Conservation (phyloP, 2,329 filamentous ascomycete genomes). For the Fusarium drepaniforme region DNA sequence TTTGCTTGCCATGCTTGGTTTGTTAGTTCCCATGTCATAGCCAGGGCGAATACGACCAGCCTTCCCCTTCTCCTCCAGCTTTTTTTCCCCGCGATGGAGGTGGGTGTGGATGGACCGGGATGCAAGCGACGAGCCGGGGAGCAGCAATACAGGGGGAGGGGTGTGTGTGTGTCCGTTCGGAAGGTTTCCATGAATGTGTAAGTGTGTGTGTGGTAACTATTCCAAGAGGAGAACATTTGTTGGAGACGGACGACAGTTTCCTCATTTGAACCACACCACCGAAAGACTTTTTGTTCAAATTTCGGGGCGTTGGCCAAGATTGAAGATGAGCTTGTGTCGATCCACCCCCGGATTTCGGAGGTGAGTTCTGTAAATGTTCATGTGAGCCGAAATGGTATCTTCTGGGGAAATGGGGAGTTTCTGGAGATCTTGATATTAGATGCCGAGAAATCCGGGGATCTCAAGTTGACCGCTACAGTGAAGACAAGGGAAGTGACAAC, state of each 20-base stretch:
- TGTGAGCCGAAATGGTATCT: not conserved
- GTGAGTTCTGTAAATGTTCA: not conserved
- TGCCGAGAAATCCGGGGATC: constrained; percentile 8
- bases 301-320: not conserved
- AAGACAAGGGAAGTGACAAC: not conserved
- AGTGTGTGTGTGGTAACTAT: not conserved
- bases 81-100: constrained; percentile 3
- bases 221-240: not conserved
- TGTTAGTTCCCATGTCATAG: not conserved
- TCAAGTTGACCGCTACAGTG: not conserved
- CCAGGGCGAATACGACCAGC: constrained; percentile 26
- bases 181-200: not conserved
- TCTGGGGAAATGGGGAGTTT: constrained; percentile 1
- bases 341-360: constrained; percentile 25
- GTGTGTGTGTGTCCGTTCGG: not conserved
- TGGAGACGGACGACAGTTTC: constrained; percentile 30
- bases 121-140: constrained; percentile 39
- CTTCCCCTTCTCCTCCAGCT: constrained; percentile 11
- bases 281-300: constrained; percentile 18
- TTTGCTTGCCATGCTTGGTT: not conserved
- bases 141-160: not conserved
- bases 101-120: constrained; percentile 21
- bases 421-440: not conserved
- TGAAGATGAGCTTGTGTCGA: not conserved
- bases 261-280: constrained; percentile 42